Evolutionary conservation across 2,329 filamentous ascomycete genomes (phyloP).

Genomic region (Eurotiales sp.): DNA sequence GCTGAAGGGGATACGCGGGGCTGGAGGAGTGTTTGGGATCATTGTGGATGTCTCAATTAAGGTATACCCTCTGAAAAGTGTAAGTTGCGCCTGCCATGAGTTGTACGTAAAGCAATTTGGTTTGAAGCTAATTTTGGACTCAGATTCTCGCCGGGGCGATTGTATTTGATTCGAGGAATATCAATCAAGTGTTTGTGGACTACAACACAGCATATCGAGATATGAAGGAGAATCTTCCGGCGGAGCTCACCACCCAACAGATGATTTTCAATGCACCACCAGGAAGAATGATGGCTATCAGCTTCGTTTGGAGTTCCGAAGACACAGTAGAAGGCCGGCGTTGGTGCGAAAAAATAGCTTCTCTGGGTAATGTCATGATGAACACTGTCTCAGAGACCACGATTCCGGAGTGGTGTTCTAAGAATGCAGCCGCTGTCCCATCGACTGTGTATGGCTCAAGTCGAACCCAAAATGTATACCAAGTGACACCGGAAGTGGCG

Average conservation of each 20-base stretch:
- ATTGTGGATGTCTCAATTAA: conserved; percentile 41
- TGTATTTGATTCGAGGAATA: conserved; percentile 30
- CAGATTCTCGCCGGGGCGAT: conserved; percentile 25
- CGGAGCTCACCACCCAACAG: conserved; percentile 19
- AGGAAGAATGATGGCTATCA: conserved; percentile 24
- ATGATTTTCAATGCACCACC: conserved; percentile 28
- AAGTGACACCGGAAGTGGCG: conserved; percentile 24
- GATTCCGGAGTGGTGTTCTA: conserved; percentile 20
- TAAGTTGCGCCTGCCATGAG: neutral
- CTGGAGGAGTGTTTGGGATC: conserved; percentile 38
- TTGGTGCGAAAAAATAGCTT: conserved; percentile 23
- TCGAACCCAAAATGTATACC: conserved; percentile 20
- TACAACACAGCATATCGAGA: conserved; percentile 21
- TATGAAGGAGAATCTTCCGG: conserved; percentile 16
- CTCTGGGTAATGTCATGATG: conserved; percentile 6
- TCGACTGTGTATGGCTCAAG: conserved; percentile 6
- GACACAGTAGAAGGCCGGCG: conserved; percentile 27
- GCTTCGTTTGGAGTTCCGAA: conserved; percentile 32
- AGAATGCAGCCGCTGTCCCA: conserved; percentile 16
- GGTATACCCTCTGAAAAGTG: conserved; percentile 26
- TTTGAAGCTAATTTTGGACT: neutral
- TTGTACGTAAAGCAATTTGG: conserved; percentile 18
- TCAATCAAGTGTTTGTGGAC: conserved; percentile 21
- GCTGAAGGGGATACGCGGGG: conserved; percentile 39
- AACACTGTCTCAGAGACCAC: conserved; percentile 9